Evolutionary conservation across 805 yeast genomes (phyloP).

Genomic region (Starmerella asiatica): DNA sequence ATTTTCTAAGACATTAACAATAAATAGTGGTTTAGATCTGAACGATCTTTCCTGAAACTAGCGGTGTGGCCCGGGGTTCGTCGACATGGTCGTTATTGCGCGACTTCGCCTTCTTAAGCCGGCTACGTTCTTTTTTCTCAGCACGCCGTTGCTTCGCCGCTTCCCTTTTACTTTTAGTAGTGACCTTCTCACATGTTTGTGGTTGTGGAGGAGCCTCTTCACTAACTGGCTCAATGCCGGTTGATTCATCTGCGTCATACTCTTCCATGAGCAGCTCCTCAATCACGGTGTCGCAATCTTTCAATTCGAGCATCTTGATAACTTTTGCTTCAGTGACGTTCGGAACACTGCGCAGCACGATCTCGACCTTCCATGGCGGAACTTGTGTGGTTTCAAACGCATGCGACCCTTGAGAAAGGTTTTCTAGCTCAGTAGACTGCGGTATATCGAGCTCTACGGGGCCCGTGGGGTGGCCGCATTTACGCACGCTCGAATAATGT

Average conservation of each 20-base stretch:
- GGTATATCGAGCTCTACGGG: conserved; percentile 11
- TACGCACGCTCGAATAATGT: conserved; percentile 32
- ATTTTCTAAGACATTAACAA: no score
- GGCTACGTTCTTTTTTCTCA: background rate
- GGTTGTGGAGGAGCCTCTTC: background rate
- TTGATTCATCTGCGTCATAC: background rate
- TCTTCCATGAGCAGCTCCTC: conserved; percentile 22
- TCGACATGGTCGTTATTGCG: background rate
- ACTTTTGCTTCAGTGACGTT: conserved; percentile 15
- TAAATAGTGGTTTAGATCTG: no score
- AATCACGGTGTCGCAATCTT: conserved; percentile 23
- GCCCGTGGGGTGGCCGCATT: conserved; percentile 29
- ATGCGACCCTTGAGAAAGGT: no score
- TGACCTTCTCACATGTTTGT: no score
- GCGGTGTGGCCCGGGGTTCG: no score
- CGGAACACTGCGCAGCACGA: conserved; percentile 23
- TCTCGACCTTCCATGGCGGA: conserved; percentile 25
- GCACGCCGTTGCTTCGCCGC: background rate
- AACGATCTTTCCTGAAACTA: no score
- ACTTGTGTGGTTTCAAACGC: conserved; percentile 3
- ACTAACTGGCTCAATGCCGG: background rate
- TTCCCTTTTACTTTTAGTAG: background rate
- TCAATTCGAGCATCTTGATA: conserved; percentile 7
- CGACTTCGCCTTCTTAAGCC: background rate
- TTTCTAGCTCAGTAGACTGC: background rate